A percentile compares a stretch with the other conserved stretches of the same genome.
These are phyloP conservation scores for Zasmidium citrigriseum DNA, from an alignment of 2,329 filamentous ascomycete species.

Conservation along the genomic window DNA sequence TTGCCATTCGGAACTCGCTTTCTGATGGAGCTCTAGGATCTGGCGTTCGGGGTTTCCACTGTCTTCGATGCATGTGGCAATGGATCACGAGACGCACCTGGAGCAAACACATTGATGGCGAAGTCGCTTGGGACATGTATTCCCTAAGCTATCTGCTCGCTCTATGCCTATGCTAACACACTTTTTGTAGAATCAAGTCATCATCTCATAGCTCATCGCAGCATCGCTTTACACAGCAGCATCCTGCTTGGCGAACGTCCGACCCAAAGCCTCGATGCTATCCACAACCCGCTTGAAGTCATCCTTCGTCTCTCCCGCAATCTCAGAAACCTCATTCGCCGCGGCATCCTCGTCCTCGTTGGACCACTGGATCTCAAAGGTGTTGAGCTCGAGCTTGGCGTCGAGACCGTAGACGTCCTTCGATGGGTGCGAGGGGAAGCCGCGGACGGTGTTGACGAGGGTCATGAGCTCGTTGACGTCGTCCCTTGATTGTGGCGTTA, in stretches of 20 bases:
- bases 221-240: slow-evolving; percentile 24
- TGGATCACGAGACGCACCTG: not conserved
- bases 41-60: not conserved
- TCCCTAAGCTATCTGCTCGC: not conserved
- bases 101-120: no score
- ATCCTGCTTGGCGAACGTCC: slow-evolving; percentile 45
- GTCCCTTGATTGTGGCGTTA: no score
- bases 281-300: slow-evolving; percentile 46
- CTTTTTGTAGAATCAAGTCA: not conserved
- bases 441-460: slow-evolving; percentile 40
- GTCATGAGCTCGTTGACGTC: slow-evolving; percentile 44
- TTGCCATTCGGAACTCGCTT: not conserved
- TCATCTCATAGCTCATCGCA: not conserved
- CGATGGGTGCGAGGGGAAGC: slow-evolving; percentile 40
- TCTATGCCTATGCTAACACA: not conserved
- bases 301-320: slow-evolving; percentile 44
- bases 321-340: slow-evolving; percentile 33
- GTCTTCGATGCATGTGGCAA: not conserved
- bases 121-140: no score
- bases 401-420: slow-evolving; percentile 44
- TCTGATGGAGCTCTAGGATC: not conserved
- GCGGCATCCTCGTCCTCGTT: slow-evolving; percentile 42
- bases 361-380: slow-evolving; percentile 45
- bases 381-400: slow-evolving; percentile 43
- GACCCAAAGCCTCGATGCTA: slow-evolving; percentile 43